Base-by-base conservation (phyloP, 2,329 filamentous ascomycete genomes). In the Knufia fluminis region DNA sequence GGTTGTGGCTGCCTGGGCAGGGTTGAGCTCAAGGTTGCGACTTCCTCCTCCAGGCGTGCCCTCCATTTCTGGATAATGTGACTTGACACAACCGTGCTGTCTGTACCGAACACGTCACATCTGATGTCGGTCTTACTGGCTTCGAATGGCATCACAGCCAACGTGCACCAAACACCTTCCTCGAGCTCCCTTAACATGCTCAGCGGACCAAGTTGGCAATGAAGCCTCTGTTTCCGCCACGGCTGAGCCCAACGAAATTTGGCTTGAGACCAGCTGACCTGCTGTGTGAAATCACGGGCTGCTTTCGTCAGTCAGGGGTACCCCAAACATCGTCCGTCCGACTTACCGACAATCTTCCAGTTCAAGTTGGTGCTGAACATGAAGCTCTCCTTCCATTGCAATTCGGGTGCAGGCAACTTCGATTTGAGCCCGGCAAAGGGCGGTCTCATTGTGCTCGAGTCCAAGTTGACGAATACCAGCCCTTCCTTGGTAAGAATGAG, bases 291-390 rank as follows among this genome's bases (percentile, higher is more conserved):
- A 20, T 53, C 51, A 24, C 55, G 54, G 32, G 54, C 54, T 57
- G 23, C 16, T 6, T 8, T 8, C 7, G 17, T 38, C 8, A 38
- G 35, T n/a, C 7, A 7, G 14, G 7, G 16, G 35, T 7, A 8
- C 16, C 12, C 35, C 35, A n/a, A 8, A 14, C 28, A 31, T 19
- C 4, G 17, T 14, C 23, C 9, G 23, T 14, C 35, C 17, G n/a
- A 50, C 55, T 54, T 38, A 57, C 55, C 55, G 9, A 57, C 47
- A n/a, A 38, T 32, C 35, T 57, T 57, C 55, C 55, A 57, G 22
- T 55, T 55, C 7, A 41, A 42, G 3, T 32, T 33, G 33, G 48
- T 55, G 4, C 46, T 51, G 39, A 55, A 41, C 12, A 49, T 41
- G 41, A 54, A 44, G 3, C 51, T 51, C 36, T 52, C 51, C 2